Percentiles rank a stretch among this genome's conserved stretches.
phyloP scores from a whole-genome alignment of 148 eudicot species.

The Chenopodium album region DNA sequence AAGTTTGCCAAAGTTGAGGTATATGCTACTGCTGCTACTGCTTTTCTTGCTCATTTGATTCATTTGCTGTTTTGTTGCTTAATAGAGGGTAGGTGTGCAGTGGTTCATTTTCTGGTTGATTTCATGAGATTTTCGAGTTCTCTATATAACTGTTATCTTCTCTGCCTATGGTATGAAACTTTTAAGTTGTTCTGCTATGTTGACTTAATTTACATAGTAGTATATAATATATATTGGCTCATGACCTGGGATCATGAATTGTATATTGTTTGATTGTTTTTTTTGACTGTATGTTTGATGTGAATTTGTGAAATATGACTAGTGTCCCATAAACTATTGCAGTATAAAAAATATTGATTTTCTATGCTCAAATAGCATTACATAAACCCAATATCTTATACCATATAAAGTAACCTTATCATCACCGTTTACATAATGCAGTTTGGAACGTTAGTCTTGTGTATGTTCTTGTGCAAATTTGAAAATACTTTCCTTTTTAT shows the following conservation, averaged over 20 bases:
- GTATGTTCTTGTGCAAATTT: not conserved
- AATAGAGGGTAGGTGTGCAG: not conserved
- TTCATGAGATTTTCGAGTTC: not conserved
- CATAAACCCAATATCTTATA: no score
- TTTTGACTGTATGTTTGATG: not conserved
- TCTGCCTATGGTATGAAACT: not conserved
- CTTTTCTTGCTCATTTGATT: constrained; percentile 1
- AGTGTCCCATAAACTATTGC: no score
- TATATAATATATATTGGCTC: not conserved
- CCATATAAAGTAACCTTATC: not conserved
- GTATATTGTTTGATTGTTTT: no score
- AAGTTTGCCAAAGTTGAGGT: constrained; percentile 59
- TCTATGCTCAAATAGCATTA: no score
- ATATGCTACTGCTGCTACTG: not conserved
- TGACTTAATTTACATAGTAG: not conserved
- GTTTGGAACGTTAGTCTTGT: not conserved
- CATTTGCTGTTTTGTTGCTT: not conserved
- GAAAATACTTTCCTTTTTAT: not conserved
- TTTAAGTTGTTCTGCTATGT: not conserved
- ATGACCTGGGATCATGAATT: not conserved
- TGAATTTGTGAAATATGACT: no score
- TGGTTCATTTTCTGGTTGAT: not conserved
- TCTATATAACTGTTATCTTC: not conserved
- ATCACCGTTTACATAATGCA: not conserved
- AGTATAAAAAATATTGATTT: no score